Evolutionary conservation across 1,139 yeast genomes (phyloP).

Genomic region (Saccharomyces uvarum): DNA sequence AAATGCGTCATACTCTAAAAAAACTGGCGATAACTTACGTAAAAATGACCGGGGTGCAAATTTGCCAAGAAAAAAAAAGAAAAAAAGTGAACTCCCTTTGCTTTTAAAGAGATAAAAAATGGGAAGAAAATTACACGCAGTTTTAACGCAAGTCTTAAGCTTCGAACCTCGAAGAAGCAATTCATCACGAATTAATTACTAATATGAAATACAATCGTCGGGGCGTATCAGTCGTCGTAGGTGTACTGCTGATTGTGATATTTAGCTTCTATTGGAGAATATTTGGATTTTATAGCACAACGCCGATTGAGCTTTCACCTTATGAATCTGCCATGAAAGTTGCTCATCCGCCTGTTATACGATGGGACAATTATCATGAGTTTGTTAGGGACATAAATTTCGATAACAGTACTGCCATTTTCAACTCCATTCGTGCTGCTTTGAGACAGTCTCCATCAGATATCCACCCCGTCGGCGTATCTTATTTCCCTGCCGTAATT

Average conservation of each 20-base stretch:
- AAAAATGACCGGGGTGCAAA: background rate
- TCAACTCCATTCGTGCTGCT: constrained; percentile 45
- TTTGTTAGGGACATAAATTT: constrained; percentile 34
- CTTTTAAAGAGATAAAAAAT: background rate
- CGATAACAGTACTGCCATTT: constrained; percentile 45
- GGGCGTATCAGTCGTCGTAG: background rate
- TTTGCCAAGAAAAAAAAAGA: background rate
- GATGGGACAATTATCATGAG: constrained; percentile 15
- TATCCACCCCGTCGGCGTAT: constrained; percentile 47
- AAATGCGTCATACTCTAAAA: background rate
- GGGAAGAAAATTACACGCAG: background rate
- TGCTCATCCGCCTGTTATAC: background rate
- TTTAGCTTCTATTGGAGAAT: background rate
- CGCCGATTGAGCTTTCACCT: background rate
- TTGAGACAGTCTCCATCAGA: constrained; percentile 44
- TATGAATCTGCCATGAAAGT: background rate
- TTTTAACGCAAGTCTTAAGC: background rate
- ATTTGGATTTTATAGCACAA: background rate
- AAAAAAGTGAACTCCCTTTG: background rate
- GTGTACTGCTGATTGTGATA: background rate
- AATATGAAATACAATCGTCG: background rate
- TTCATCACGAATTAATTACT: background rate
- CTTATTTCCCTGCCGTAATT: constrained; percentile 48
- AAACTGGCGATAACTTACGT: background rate
- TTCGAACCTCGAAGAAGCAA: background rate